Conservation (phyloP, 257 asterid species). For the Solanum dulcamara region DNA sequence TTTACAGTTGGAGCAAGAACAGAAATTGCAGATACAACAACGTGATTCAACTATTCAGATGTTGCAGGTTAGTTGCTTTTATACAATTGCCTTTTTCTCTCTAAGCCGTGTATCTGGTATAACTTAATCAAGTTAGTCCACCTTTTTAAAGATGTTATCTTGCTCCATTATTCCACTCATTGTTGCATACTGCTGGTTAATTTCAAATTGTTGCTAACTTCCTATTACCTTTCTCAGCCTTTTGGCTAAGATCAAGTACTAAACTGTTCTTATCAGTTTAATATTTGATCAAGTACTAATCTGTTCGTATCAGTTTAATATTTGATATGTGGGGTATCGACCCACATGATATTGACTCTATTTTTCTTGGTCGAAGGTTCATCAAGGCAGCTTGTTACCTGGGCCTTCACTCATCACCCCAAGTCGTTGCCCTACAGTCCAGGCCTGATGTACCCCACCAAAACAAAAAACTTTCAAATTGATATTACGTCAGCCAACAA, state of each 20-base stretch:
- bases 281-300: neutral
- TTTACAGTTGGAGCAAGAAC: slow-evolving; percentile 70
- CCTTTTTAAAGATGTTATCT: neutral
- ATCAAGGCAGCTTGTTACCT: neutral
- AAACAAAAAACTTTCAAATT: neutral
- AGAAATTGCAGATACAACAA: slow-evolving; percentile 62
- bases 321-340: neutral
- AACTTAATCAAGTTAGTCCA: neutral
- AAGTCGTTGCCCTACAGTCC: neutral
- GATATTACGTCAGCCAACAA: neutral
- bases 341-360: neutral
- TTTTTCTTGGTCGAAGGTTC: neutral
- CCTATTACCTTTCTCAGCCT: neutral
- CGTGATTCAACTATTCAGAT: slow-evolving; percentile 68
- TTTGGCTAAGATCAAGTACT: neutral
- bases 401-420: neutral
- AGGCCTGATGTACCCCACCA: neutral
- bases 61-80: slow-evolving; percentile 53
- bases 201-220: neutral
- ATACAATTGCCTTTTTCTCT: neutral
- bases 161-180: neutral
- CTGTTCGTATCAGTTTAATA: neutral
- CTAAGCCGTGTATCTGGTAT: neutral
- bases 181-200: neutral
- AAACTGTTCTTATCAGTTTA: neutral